Evolutionary conservation across 2,329 filamentous ascomycete species (phyloP), one percentile per base, ranked within the genome.

Genomic region (Incumbomyces lentus): DNA sequence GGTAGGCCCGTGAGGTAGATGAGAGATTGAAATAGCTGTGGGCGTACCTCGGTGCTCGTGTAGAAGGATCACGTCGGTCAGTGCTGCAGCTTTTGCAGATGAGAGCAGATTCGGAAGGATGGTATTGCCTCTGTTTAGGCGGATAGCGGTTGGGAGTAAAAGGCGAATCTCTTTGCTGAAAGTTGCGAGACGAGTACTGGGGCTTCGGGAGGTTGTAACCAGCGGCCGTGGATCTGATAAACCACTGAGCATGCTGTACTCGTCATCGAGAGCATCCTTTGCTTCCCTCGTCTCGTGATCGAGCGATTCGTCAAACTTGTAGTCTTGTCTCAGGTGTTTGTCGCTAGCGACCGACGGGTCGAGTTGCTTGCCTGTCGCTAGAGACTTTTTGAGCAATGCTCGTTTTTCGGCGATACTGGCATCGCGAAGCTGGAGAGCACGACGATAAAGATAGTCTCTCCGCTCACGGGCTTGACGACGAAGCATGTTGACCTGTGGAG

Each of bases 1-100:
- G 4, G 86, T 95, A 0, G 88, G 88, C 0, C 89, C 88, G 60
- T 94, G 87, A 1, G 88, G 88, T 40, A 94, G 80, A 61, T 95
- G 88, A 1, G 82, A 88, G 32, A 95, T 70, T 1, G 86, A 94
- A 56, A 98, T 69, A 1, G 88, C 89, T 0, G 89, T 95, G 0
- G 92, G 92, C 1, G 84, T 90, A 58, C 90, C 89, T 62, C 92
- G 79, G 65, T 95, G 89, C 61, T 96, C 92, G 63, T 95, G 89
- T 1, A 95, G 75, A 2, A 95, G 73, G 16, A 96, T 71, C 54
- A 98, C 75, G 60, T 98, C 92, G 38, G 81, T 84, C 17, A 96
- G 72, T 2, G 86, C 85, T 12, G 84, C 82, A 36, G 83, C 76
- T 59, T 89, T 82, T 16, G 88, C 88, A 47, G 85, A 90, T 40